These are phyloP conservation scores for Trichodelitschia bisporula DNA, from an alignment of 495 filamentous ascomycete species.

Conservation along the genomic window DNA sequence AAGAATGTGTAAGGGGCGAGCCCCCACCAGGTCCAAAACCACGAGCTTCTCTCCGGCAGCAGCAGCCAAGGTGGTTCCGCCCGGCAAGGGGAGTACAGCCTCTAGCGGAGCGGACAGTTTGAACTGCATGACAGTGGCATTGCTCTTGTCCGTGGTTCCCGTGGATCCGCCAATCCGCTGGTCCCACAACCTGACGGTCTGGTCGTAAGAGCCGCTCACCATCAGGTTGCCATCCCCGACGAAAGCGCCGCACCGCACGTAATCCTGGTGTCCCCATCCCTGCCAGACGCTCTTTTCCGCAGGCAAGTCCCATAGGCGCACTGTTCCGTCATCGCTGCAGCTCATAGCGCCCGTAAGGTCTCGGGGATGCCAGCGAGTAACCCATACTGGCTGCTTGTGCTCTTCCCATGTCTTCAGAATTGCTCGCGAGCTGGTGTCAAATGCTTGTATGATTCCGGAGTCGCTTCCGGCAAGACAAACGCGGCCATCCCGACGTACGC, in stretches of 20 bases:
- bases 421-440: constrained; percentile 67
- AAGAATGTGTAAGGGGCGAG: constrained; percentile 60
- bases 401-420: constrained; percentile 92
- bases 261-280: constrained; percentile 79
- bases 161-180: constrained; percentile 23
- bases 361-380: constrained; percentile 53
- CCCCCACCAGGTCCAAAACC: constrained; percentile 85
- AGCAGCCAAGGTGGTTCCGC: constrained; percentile 65
- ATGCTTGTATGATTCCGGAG: constrained; percentile 74
- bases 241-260: constrained; percentile 67
- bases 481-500: constrained; percentile 68
- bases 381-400: constrained; percentile 88
- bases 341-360: constrained; percentile 70
- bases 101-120: constrained; percentile 79
- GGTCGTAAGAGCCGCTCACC: constrained; percentile 80
- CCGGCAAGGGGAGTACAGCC: constrained; percentile 57
- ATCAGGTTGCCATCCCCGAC: constrained; percentile 48
- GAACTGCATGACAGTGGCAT: constrained; percentile 44
- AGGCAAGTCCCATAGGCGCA: constrained; percentile 83
- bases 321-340: constrained; percentile 70
- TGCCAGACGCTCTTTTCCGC: constrained; percentile 44
- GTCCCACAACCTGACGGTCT: constrained; percentile 86
- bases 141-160: too few species aligned
- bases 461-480: constrained; percentile 81
- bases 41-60: constrained; percentile 69